phyloP scores from a whole-genome alignment of 345 rosid species.

The Corchorus olitorius region DNA sequence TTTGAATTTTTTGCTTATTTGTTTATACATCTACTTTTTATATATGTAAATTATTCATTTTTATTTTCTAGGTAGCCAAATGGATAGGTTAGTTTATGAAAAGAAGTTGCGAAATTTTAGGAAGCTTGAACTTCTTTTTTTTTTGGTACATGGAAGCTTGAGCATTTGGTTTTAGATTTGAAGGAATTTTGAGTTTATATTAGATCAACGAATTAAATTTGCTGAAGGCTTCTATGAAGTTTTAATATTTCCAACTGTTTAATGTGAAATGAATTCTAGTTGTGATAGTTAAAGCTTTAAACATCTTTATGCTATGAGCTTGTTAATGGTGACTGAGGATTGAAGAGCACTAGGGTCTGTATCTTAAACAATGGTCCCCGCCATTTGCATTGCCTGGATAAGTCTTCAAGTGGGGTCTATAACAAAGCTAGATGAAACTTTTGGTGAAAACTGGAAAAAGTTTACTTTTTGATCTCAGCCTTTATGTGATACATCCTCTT shows the following conservation, averaged over 20 bases:
- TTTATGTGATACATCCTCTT: conserved; percentile 33
- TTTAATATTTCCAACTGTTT: conserved; percentile 15
- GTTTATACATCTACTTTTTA: neutral
- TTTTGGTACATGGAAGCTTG: too few relatives aligned
- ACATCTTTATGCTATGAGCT: conserved; percentile 30
- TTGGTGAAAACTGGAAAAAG: conserved; percentile 39
- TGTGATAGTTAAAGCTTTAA: conserved; percentile 19
- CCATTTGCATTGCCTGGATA: conserved; percentile 46
- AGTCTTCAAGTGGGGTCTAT: conserved; percentile 56
- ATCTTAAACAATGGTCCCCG: conserved; percentile 64
- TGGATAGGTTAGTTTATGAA: neutral
- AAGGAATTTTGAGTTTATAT: conserved; percentile 10
- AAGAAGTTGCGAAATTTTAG: neutral
- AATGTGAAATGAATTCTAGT: conserved; percentile 6
- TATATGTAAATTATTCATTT: neutral
- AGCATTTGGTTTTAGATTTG: neutral
- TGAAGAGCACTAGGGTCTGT: conserved; percentile 44
- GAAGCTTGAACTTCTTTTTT: conserved; percentile 15
- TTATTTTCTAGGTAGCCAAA: conserved; percentile 1
- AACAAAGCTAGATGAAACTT: conserved; percentile 45
- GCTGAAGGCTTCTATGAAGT: conserved; percentile 3
- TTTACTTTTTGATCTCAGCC: conserved; percentile 34
- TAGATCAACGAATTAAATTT: conserved; percentile 24
- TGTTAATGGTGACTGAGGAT: conserved; percentile 44
- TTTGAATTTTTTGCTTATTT: neutral